Base-by-base conservation (phyloP, 2,329 filamentous ascomycete species). In the Dendryphion nanum region DNA sequence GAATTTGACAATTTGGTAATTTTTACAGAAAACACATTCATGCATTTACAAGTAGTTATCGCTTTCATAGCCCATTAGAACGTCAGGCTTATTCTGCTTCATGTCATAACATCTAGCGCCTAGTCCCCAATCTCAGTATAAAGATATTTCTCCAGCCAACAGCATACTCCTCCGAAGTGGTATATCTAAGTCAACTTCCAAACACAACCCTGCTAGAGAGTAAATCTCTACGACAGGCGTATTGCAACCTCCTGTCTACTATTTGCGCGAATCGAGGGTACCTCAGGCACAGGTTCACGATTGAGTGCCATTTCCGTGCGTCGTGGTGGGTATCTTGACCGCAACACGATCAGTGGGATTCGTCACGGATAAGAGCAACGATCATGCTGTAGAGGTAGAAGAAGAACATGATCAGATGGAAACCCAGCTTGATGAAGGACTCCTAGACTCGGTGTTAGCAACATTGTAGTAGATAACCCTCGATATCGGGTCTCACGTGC, bases 381-480 rank as follows among this genome's bases (percentile, higher is more conserved):
- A 93, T 93, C 87, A 93, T 94, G 83, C 87, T 94, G 81, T 95
- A 95, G 40, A 98, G 85, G 75, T 98, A 98, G 81, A 97, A 98
- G 83, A 98, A 98, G 81, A 98, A 98, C 89, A 98, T 96, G 73
- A 98, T 70, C 44, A 98, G 77, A 71, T 98, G 93, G 79, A 98
- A 98, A 40, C 91, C 93, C 30, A 98, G 87, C 76, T 98, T 98
- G 75, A 93, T 84, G 70, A 98, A 98, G 1, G 93, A 97, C 81
- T 98, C 93, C 90, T 95, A 19, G n/a, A 33, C 19, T n/a, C n/a
- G 12, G 15, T 18, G 31, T 13, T 33, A 18, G 18, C 15, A n/a
- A n/a, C n/a, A n/a, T n/a, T n/a, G n/a, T n/a, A n/a, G n/a, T n/a
- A n/a, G n/a, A n/a, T n/a, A n/a, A n/a, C n/a, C n/a, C n/a, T n/a